phyloP scores from a whole-genome alignment of 2,329 filamentous ascomycete species.

The Cladorrhinum sp. region DNA sequence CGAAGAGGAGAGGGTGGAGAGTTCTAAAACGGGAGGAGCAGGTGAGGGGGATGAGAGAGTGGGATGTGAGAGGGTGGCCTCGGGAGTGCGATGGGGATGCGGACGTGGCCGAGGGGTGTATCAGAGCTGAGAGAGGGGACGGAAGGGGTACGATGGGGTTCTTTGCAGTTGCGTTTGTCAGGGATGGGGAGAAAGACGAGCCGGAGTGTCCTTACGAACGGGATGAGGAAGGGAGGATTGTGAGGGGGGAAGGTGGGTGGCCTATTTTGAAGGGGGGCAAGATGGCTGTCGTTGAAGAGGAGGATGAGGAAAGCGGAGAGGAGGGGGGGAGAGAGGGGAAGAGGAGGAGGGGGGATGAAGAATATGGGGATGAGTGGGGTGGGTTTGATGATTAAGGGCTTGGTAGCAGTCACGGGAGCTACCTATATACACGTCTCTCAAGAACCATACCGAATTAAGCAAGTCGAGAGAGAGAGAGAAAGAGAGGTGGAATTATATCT shows the following conservation, averaged over 20 bases:
- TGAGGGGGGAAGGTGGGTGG: constrained; percentile 32
- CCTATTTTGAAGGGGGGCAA: constrained; percentile 30
- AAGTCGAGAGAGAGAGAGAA: too few species aligned
- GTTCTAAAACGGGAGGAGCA: constrained; percentile 71
- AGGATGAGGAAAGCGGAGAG: not conserved
- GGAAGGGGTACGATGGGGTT: constrained; percentile 88
- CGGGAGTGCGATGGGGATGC: constrained; percentile 49
- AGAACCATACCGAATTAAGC: too few species aligned
- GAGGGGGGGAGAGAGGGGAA: constrained; percentile 7
- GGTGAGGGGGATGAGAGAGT: constrained; percentile 69
- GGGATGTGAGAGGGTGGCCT: constrained; percentile 63
- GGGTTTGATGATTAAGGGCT: not conserved
- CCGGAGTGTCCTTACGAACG: constrained; percentile 30
- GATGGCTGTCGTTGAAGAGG: constrained; percentile 6
- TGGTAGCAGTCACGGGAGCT: too few species aligned
- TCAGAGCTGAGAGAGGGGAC: constrained; percentile 78
- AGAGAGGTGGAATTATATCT: too few species aligned
- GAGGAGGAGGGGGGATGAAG: not conserved
- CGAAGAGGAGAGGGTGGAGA: constrained; percentile 68
- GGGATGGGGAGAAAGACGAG: constrained; percentile 41
- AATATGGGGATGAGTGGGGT: constrained; percentile 19
- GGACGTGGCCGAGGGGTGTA: constrained; percentile 67
- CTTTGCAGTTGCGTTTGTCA: constrained; percentile 84
- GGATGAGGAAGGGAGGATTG: constrained; percentile 31
- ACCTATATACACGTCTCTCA: too few species aligned